phyloP scores from a whole-genome alignment of 2,329 filamentous ascomycete species.

The Coniochaeta sp. region DNA sequence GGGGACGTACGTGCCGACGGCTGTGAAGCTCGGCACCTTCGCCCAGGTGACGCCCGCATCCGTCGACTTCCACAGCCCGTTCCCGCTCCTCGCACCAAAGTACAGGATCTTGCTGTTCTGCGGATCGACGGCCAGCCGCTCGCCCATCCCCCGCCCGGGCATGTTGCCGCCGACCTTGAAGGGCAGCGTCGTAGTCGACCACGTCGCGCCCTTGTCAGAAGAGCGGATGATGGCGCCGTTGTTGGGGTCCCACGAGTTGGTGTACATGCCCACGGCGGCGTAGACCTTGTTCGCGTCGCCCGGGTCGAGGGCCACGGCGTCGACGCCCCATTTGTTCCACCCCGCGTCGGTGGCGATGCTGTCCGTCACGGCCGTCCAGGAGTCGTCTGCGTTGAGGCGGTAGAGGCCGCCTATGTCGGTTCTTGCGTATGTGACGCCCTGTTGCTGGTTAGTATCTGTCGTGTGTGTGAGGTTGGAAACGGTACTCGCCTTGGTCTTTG shows the following conservation, averaged over 20 bases:
- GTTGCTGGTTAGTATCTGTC: conserved; percentile 8
- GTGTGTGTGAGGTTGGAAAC: not conserved
- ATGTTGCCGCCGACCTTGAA: conserved; percentile 59
- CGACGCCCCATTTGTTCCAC: conserved; percentile 51
- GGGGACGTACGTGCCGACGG: conserved; percentile 39
- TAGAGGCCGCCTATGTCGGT: conserved; percentile 53
- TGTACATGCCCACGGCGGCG: conserved; percentile 50
- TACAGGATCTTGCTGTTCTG: conserved; percentile 49
- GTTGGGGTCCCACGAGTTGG: conserved; percentile 52
- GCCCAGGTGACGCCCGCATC: conserved; percentile 47
- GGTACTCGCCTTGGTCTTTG: conserved; percentile 18
- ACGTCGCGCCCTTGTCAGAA: conserved; percentile 46
- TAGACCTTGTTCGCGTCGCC: conserved; percentile 44
- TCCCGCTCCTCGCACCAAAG: conserved; percentile 51
- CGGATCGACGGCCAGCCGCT: conserved; percentile 51
- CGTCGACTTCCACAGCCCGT: conserved; percentile 52
- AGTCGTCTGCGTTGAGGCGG: conserved; percentile 46
- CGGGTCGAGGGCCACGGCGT: conserved; percentile 49
- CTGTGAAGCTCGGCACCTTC: conserved; percentile 45
- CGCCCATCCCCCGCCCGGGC: conserved; percentile 53
- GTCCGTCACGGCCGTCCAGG: conserved; percentile 48
- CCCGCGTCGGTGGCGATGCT: conserved; percentile 31
- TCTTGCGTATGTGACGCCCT: conserved; percentile 46
- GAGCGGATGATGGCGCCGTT: conserved; percentile 47
- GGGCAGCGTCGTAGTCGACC: conserved; percentile 38